Percentiles rank a stretch among this genome's conserved stretches.
phyloP scores from a whole-genome alignment of 352 stramenopile genomes.

The Globisporangium mamillatum region DNA sequence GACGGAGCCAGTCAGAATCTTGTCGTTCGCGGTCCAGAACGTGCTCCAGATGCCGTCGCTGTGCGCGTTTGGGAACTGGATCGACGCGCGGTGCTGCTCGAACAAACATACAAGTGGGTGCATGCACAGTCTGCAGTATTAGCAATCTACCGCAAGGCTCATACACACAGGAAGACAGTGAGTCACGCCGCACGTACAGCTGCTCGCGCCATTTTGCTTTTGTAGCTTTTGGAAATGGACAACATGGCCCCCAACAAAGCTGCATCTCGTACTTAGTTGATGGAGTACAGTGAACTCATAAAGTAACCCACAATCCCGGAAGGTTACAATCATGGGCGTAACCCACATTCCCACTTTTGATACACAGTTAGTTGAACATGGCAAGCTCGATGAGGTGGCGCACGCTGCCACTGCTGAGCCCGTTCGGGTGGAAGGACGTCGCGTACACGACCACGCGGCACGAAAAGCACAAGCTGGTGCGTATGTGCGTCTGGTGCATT shows the following conservation, averaged over 20 bases:
- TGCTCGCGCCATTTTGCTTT: conserved; percentile 27
- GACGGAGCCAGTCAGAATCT: conserved; percentile 86
- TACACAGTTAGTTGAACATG: conserved; percentile 12
- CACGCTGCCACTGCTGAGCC: conserved; percentile 27
- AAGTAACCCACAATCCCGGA: neutral
- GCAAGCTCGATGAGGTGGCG: conserved; percentile 14
- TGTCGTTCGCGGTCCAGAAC: conserved; percentile 85
- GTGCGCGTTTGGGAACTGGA: conserved; percentile 82
- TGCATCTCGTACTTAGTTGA: conserved; percentile 1
- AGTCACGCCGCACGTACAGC: conserved; percentile 16
- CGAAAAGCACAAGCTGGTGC: conserved; percentile 46
- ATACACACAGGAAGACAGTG: neutral
- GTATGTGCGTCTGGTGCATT: neutral
- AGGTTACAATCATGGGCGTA: neutral
- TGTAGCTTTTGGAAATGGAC: conserved; percentile 7
- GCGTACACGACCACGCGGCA: conserved; percentile 46
- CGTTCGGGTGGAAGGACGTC: conserved; percentile 70
- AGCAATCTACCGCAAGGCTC: neutral
- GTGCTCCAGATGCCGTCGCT: conserved; percentile 88
- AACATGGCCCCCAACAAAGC: neutral
- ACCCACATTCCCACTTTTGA: neutral
- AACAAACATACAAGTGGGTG: neutral
- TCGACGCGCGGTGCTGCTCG: conserved; percentile 69
- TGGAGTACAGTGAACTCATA: neutral
- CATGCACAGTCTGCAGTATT: neutral